Evolutionary conservation across 306 rosid genomes (phyloP).

Genomic region (Oemleria cerasiformis): DNA sequence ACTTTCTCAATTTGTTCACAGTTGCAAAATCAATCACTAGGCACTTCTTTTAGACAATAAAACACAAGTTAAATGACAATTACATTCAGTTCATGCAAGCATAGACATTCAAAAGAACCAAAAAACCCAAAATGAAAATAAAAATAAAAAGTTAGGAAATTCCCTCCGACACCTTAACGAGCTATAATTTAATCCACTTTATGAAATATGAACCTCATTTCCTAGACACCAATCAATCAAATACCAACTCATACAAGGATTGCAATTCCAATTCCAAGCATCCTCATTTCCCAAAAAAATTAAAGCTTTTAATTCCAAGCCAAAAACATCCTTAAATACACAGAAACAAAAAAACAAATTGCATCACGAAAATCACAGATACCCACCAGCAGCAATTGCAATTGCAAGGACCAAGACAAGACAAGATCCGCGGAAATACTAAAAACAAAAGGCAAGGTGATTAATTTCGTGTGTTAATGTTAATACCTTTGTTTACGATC

Average conservation of each 20-base stretch:
- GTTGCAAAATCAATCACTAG: neutral
- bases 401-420: neutral
- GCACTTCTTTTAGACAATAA: neutral
- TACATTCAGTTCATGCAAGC: neutral
- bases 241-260: slow-evolving; percentile 3
- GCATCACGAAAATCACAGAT: neutral
- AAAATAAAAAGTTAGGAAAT: neutral
- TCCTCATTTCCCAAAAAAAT: neutral
- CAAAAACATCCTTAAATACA: neutral
- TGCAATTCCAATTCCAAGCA: neutral
- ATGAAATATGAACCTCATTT: slow-evolving; percentile 8
- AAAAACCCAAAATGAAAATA: neutral
- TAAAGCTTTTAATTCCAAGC: neutral
- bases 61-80: neutral
- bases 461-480: neutral
- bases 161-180: neutral
- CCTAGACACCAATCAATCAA: slow-evolving; percentile 12
- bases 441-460: neutral
- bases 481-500: slow-evolving; percentile 82
- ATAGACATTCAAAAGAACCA: neutral
- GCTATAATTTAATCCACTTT: neutral
- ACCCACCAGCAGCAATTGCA: neutral
- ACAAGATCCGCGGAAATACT: slow-evolving; percentile 8
- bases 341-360: neutral
- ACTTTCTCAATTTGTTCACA: neutral